Conservation (phyloP, 108 stramenopile genomes). For the Nitzschia sp. region DNA sequence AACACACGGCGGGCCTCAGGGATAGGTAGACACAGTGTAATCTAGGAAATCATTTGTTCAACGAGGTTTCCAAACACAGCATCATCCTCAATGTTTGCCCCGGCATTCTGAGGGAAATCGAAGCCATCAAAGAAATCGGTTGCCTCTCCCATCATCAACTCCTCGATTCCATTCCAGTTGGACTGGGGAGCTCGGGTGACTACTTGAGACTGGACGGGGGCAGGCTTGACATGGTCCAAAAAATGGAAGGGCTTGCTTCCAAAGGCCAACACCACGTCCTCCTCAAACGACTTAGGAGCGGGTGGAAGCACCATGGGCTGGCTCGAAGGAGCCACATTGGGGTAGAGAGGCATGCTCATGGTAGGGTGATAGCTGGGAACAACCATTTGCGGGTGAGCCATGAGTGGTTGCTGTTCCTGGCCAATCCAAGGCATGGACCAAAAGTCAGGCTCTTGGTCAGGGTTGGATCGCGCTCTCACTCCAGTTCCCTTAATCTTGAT, state of each 20-base stretch:
- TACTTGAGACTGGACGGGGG: background rate
- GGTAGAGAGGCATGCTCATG: background rate
- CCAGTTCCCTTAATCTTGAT: conserved; percentile 83
- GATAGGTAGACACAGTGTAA: background rate
- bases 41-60: conserved; percentile 28
- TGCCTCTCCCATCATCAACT: conserved; percentile 4
- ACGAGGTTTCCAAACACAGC: conserved; percentile 24
- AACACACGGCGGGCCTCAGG: no score
- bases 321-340: background rate
- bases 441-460: conserved; percentile 82
- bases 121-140: conserved; percentile 31
- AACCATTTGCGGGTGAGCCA: background rate
- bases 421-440: conserved; percentile 64
- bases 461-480: conserved; percentile 67
- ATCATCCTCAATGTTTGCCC: conserved; percentile 28
- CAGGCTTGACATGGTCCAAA: conserved; percentile 28
- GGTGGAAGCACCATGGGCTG: background rate
- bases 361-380: background rate
- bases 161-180: conserved; percentile 13
- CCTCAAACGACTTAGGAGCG: conserved; percentile 3
- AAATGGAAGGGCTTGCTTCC: conserved; percentile 36
- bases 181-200: background rate
- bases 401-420: background rate
- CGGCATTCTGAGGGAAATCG: conserved; percentile 20
- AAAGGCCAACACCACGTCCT: conserved; percentile 29